Conservation (phyloP, 129 eudicot genomes). For the Logfia minima region DNA sequence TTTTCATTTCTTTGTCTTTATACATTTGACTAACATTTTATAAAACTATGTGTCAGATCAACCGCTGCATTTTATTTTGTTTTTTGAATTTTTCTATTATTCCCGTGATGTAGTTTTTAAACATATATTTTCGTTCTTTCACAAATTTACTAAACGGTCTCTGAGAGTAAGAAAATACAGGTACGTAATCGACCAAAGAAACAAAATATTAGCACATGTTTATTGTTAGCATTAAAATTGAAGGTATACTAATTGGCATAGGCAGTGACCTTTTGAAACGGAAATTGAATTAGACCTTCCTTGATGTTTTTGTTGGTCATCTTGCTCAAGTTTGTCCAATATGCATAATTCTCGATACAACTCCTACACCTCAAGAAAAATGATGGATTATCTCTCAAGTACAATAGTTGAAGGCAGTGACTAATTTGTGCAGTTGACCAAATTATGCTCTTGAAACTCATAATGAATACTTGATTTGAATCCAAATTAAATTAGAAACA, state of each 20-base stretch:
- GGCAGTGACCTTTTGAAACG: slow-evolving; percentile 43
- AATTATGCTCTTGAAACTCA: background rate
- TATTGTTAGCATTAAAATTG: background rate
- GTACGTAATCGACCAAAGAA: background rate
- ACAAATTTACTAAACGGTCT: background rate
- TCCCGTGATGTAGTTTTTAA: background rate
- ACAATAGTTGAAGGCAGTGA: background rate
- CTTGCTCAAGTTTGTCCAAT: slow-evolving; percentile 68
- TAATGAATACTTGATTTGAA: background rate
- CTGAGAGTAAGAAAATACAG: background rate
- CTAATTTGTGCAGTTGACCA: background rate
- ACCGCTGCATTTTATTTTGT: background rate
- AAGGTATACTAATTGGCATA: slow-evolving; percentile 1
- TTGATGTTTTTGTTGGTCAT: slow-evolving; percentile 49
- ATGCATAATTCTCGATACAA: slow-evolving; percentile 64
- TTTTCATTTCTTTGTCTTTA: background rate
- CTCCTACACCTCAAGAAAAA: slow-evolving; percentile 51
- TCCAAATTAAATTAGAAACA: background rate
- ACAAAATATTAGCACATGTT: slow-evolving; percentile 7
- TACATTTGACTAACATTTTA: slow-evolving; percentile 9
- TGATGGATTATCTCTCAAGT: background rate
- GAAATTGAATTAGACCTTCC: slow-evolving; percentile 42
- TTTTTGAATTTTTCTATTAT: no score
- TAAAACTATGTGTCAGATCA: slow-evolving; percentile 1
- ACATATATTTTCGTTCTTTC: no score